Evolutionary conservation across 495 filamentous ascomycete species (phyloP), one percentile per base, ranked within the genome.

Genomic region (Aspergillus steynii): DNA sequence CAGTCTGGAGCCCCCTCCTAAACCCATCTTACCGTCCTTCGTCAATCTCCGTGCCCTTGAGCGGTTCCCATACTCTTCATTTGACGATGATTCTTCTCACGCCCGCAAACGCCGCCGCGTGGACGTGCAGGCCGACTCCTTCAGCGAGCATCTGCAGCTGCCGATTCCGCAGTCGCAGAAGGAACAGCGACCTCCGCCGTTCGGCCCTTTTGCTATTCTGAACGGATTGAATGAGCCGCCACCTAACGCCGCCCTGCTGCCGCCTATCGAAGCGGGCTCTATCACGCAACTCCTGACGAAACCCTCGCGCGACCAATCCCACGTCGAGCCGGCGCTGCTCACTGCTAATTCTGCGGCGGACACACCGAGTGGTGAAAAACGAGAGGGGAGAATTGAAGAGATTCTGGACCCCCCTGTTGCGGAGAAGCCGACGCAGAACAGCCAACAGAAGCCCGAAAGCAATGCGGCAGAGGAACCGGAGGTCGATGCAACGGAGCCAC

Each of bases 201-300:
- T 83, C 61, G 78, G 75, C 14, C 81, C 82, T 3, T 81, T 79
- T 73, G 77, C 88, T 58, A 90, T 91, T 62, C 82, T 93, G 47
- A 87, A 88, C 67, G 88, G 88, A n/a, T 74, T 92, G 34, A 86
- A 88, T 65, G 88, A 91, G 64, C 90, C 90, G 1, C 90, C 90
- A 4, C 89, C 88, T 10, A 86, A 90, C 67, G 85, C 88, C 53
- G 84, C 85, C 28, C 77, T 90, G 9, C 88, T 92, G 62, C 88
- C 90, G 0, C 89, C 88, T 5, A 92, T 92, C 52, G 82, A 86
- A 34, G 81, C 84, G 45, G 75, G 75, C 25, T 76, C 74, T n/a
- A 76, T 81, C 37, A 67, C 75, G 15, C 73, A 79, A 47, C 71
- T 80, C 42, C 59, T 80, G 31, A 73, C 68, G 3, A 77, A 77